Evolutionary conservation across 2,329 filamentous ascomycete species (phyloP), one percentile per base, ranked within the genome.

Genomic region (Cladosporium oxysporum): DNA sequence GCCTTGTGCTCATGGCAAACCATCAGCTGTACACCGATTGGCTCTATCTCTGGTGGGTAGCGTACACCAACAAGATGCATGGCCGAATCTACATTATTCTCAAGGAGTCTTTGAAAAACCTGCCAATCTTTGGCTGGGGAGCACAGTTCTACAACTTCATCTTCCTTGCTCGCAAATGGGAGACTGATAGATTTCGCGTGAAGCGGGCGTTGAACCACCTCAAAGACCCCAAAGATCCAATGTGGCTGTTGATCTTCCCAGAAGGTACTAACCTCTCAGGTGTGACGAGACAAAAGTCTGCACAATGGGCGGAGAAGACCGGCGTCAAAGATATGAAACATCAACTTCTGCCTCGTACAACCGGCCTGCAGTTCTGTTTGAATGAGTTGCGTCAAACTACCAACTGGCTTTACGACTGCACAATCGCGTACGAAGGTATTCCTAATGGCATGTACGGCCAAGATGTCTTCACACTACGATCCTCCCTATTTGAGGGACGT

Each of bases 31-130:
- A 96, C 76, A 94, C 92, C 10, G 92, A 96, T 79, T 96, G 92
- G 92, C 79, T 96, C 10, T 96, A 96, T 76, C 85, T 96, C 8
- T 96, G 92, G 92, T 96, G 92, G 92, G 89, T 92, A 29, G 91
- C 89, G n/a, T 96, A 96, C 73, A 92, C 91, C 29, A 91, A 90
- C 66, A 84, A 85, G 62, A 92, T 92, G 87, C 91, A 95, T 73
- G 92, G 93, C 12, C 90, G 92, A 75, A 84, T 96, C 73, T 96
- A 92, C 81, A 96, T 96, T 76, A 94, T 96, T 73, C 82, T 96
- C 62, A 96, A 96, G 75, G 91, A 96, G 76, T 93, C 91, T 1
- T 82, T 96, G 68, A 93, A 91, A 76, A 89, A 88, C 71, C 88
- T 96, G 18, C 92, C 92, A 1, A 79, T 96, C 62, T 84, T 96